Percentiles rank a stretch among this genome's conserved stretches.
Conservation (phyloP, 805 yeast genomes). For the Candida awuae region DNA sequence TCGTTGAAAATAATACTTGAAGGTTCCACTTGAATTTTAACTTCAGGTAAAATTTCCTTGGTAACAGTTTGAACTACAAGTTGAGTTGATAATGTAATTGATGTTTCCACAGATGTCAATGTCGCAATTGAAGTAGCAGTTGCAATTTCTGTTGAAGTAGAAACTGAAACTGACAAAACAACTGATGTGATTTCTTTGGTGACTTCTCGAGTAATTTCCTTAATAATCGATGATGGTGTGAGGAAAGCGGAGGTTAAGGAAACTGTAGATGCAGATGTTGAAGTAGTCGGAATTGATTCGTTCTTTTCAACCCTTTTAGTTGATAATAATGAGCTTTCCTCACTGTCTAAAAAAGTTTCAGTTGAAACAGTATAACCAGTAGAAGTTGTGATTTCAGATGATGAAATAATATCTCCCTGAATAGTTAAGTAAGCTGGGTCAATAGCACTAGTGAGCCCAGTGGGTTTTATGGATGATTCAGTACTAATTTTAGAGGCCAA, state of each 20-base stretch:
- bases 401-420: conserved; percentile 7
- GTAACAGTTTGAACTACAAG: conserved; percentile 2
- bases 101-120: conserved; percentile 1
- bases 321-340: too few relatives aligned
- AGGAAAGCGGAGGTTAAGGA: neutral
- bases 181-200: conserved; percentile 10
- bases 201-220: conserved; percentile 9
- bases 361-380: neutral
- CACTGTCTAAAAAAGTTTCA: neutral
- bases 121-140: conserved; percentile 5
- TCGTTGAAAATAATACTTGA: conserved; percentile 1
- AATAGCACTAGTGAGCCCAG: neutral
- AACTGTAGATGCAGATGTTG: neutral
- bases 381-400: neutral
- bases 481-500: too few relatives aligned
- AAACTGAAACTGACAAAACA: neutral
- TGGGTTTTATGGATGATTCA: too few relatives aligned
- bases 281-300: neutral
- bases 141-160: conserved; percentile 9
- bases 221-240: neutral
- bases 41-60: neutral
- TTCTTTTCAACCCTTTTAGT: too few relatives aligned
- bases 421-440: conserved; percentile 4
- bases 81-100: conserved; percentile 5
- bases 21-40: conserved; percentile 8